A percentile compares a stretch with the other conserved stretches of the same genome.
These are phyloP conservation scores for Thymus quinquecostatus DNA, from an alignment of 257 asterid species.

Conservation along the genomic window DNA sequence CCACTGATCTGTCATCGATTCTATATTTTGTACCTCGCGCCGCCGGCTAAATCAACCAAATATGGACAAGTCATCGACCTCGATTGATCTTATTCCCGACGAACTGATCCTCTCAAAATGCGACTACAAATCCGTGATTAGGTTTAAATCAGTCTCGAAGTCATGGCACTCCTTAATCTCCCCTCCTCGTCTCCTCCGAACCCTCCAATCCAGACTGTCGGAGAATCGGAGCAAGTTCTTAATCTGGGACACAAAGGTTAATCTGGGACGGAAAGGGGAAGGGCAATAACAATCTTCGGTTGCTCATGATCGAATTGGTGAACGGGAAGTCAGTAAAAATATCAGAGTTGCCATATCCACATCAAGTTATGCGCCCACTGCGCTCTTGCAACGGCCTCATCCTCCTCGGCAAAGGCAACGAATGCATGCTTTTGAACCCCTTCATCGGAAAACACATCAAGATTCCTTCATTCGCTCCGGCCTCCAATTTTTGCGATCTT, in stretches of 20 bases:
- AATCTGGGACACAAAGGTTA: neutral
- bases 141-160: neutral
- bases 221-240: neutral
- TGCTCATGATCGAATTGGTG: too few species aligned
- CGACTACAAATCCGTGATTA: neutral
- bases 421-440: neutral
- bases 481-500: neutral
- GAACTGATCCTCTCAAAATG: neutral
- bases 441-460: neutral
- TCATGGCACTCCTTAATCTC: neutral
- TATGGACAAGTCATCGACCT: neutral
- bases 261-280: neutral
- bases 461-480: too few species aligned
- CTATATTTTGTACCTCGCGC: too few species aligned
- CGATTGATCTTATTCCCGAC: neutral
- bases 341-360: too few species aligned
- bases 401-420: neutral
- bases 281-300: too few species aligned
- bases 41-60: neutral
- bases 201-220: neutral
- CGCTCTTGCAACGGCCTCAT: neutral
- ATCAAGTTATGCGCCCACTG: neutral
- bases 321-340: too few species aligned
- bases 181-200: neutral
- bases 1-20: too few species aligned